Evolutionary conservation across 139 green algal species (phyloP).

Genomic region (Ostreobium quekettii): DNA sequence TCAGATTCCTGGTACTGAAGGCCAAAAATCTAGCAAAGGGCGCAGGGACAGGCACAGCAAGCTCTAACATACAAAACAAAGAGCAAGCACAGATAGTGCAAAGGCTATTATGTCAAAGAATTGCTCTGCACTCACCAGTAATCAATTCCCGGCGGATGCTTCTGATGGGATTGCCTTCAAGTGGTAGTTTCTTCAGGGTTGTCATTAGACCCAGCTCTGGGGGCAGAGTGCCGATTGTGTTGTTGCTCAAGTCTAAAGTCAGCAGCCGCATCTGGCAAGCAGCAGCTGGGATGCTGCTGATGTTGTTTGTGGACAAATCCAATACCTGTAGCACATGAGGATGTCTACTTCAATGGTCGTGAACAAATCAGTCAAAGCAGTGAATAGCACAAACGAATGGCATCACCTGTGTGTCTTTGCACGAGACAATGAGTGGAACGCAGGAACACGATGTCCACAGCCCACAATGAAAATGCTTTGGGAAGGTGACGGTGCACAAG

Average conservation of each 20-base stretch:
- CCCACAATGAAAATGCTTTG: too few species aligned
- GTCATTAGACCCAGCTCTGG: conserved; percentile 36
- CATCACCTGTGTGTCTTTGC: neutral
- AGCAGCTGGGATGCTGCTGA: conserved; percentile 6
- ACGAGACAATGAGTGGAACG: too few species aligned
- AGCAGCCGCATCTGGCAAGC: conserved; percentile 29
- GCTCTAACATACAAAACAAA: neutral
- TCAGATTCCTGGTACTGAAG: neutral
- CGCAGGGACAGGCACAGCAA: neutral
- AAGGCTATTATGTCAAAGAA: neutral
- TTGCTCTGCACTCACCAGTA: neutral
- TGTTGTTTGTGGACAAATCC: conserved; percentile 6
- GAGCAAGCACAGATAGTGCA: neutral
- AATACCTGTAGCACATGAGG: neutral
- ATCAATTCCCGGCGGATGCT: conserved; percentile 18
- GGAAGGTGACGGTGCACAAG: too few species aligned
- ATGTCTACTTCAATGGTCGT: neutral
- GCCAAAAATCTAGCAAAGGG: neutral
- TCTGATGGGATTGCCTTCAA: conserved; percentile 33
- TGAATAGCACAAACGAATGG: neutral
- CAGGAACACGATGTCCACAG: too few species aligned
- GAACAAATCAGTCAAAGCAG: neutral
- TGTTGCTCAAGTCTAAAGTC: conserved; percentile 42
- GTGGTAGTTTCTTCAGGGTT: conserved; percentile 28
- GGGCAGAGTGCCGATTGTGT: conserved; percentile 34